Percentiles rank a stretch among this genome's conserved stretches.
phyloP scores from a whole-genome alignment of 2,329 filamentous ascomycete genomes.

The Venturiaceae sp. region DNA sequence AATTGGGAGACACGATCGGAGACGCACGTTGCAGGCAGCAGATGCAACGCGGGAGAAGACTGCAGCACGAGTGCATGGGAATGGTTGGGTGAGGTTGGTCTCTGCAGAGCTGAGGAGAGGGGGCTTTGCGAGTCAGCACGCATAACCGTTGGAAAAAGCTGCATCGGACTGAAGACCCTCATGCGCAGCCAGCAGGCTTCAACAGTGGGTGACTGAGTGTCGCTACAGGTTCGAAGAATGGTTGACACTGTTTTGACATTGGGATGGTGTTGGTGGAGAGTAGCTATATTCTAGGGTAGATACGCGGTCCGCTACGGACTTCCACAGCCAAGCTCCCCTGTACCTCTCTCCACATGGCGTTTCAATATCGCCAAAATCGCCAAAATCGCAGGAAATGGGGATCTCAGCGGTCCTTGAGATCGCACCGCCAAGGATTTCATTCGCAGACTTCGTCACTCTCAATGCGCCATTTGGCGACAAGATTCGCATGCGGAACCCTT shows the following conservation, averaged over 20 bases:
- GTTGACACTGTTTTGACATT: no score
- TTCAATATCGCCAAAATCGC: neutral
- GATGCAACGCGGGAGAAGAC: no score
- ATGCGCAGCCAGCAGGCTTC: no score
- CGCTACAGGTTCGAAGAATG: no score
- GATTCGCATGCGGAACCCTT: neutral
- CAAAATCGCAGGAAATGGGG: neutral
- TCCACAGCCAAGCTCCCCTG: no score
- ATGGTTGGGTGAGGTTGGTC: neutral
- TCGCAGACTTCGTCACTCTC: neutral
- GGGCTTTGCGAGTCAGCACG: neutral
- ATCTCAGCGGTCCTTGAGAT: neutral
- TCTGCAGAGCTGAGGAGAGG: no score
- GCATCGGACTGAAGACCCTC: neutral
- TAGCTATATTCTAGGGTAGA: neutral
- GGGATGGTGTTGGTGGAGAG: no score
- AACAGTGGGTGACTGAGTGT: no score
- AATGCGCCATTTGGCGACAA: neutral
- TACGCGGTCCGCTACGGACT: no score
- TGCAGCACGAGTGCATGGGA: no score
- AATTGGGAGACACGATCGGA: no score
- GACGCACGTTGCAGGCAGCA: no score
- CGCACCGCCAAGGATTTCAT: neutral
- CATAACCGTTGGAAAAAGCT: neutral
- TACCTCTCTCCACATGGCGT: neutral